Base-by-base conservation (phyloP, 2,329 filamentous ascomycete genomes). In the Beauveria asiatica region DNA sequence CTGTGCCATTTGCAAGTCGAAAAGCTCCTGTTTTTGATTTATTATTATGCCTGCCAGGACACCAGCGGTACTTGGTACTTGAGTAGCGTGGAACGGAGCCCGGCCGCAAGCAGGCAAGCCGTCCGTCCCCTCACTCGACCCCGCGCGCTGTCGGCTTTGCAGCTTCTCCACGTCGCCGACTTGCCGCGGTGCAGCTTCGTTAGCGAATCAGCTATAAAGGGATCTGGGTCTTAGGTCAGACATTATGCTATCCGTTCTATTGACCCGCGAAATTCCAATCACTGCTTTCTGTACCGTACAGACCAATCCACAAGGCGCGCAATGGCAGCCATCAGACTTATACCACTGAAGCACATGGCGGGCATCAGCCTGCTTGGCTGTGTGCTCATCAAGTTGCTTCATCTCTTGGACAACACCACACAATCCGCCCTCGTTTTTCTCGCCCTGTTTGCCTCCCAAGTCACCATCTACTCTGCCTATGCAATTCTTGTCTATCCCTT, bases 401-500 rank as follows among this genome's bases (percentile, higher is more conserved):
- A 62, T 30, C 23, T 62, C 11, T 25, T 54, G 5, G 39, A 55
- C 44, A 58, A 44, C 13, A 49, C n/a, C n/a, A 21, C 46, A 30
- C 50, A 59, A 21, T 49, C 51, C 13, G 23, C 30, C 41, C 10
- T 52, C 8, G 41, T 62, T 13, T 62, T 62, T 10, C 2, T 56
- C 6, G 45, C 21, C 1, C 39, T 62, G 1, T 60, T 62, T 23
- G 30, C 33, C 9, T 51, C 37, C 2, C 61, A 62, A n/a, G n/a
- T 48, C 10, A 11, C 62, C 9, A 1, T 68, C 1, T 37, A 70
- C 58, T 70, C 71, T 27, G 30, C 64, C 6, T 76, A 75, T 60
- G 64, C 66, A 6, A 59, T 72, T 33, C 63, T 75, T 58, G 51
- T 77, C n/a, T 76, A 74, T 58, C 74, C 74, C 3, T 64, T 64